Conservation (phyloP, 2,329 filamentous ascomycete genomes). For the Sporothrix luriei region DNA sequence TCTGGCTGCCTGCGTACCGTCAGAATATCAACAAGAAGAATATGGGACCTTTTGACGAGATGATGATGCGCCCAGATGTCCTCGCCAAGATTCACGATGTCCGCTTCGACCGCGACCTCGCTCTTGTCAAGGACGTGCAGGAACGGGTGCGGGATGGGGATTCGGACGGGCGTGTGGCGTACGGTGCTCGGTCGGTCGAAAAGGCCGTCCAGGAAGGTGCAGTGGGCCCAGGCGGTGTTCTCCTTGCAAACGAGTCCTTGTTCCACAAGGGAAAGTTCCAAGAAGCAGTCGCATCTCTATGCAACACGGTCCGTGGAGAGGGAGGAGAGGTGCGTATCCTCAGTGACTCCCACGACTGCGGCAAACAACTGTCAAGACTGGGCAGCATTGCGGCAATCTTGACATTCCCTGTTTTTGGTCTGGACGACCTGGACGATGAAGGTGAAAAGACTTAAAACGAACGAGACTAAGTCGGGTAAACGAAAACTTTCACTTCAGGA, state of each 20-base stretch:
- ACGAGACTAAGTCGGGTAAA: neutral
- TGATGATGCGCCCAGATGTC: slow-evolving; percentile 14
- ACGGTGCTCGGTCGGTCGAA: slow-evolving; percentile 1
- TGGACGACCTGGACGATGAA: neutral
- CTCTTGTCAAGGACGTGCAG: neutral
- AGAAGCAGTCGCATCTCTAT: neutral
- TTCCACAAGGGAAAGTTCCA: slow-evolving; percentile 6
- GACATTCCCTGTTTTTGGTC: slow-evolving; percentile 15
- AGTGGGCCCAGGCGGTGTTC: neutral
- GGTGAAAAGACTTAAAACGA: neutral
- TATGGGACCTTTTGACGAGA: slow-evolving; percentile 18
- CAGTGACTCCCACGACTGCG: slow-evolving; percentile 1
- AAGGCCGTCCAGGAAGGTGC: slow-evolving; percentile 13
- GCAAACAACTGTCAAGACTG: neutral
- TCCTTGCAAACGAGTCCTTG: slow-evolving; percentile 15
- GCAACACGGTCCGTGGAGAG: neutral
- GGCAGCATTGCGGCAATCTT: slow-evolving; percentile 3
- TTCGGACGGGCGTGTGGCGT: neutral
- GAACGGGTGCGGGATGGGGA: neutral
- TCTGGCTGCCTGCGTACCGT: slow-evolving; percentile 12
- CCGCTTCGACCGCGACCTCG: slow-evolving; percentile 2
- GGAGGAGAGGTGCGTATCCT: slow-evolving; percentile 5
- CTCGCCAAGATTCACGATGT: slow-evolving; percentile 13
- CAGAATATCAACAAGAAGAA: slow-evolving; percentile 12
- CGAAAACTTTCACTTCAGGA: neutral